phyloP scores from a whole-genome alignment of 2,329 filamentous ascomycete species.

The Epicoccum nigrum region DNA sequence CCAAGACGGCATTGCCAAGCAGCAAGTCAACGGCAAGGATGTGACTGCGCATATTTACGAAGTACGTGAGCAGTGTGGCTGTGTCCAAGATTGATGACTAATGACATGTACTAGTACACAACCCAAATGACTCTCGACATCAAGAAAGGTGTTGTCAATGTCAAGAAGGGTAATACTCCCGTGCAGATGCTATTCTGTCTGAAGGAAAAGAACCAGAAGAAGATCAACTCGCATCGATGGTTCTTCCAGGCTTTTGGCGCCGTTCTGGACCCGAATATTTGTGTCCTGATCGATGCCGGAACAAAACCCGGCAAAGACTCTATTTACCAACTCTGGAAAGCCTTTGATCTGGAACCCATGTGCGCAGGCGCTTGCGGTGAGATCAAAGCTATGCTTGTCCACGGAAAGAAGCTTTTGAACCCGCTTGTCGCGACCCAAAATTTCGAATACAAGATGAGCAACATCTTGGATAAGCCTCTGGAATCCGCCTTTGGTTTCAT shows the following conservation, averaged over 20 bases:
- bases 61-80: slow-evolving; percentile 24
- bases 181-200: slow-evolving; percentile 97
- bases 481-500: slow-evolving; percentile 99
- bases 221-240: slow-evolving; percentile 99
- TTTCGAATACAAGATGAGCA: slow-evolving; percentile 99
- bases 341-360: slow-evolving; percentile 96
- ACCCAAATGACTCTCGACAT: slow-evolving; percentile 85
- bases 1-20: slow-evolving; percentile 97
- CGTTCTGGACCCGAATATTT: slow-evolving; percentile 93
- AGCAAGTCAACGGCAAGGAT: slow-evolving; percentile 94
- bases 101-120: slow-evolving; percentile 63
- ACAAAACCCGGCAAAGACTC: slow-evolving; percentile 93
- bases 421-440: slow-evolving; percentile 96
- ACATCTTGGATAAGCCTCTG: slow-evolving; percentile 96
- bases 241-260: slow-evolving; percentile 97
- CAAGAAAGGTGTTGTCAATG: slow-evolving; percentile 84
- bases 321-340: slow-evolving; percentile 98
- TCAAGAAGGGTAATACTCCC: slow-evolving; percentile 83
- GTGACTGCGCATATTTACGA: slow-evolving; percentile 97
- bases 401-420: slow-evolving; percentile 87
- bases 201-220: slow-evolving; percentile 99
- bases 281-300: slow-evolving; percentile 93
- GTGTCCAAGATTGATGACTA: slow-evolving; percentile 17
- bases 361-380: slow-evolving; percentile 97
- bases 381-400: slow-evolving; percentile 96